Evolutionary conservation across 352 stramenopile species (phyloP), one percentile per base, ranked within the genome.

Genomic region (Phytophthora boehmeriae): DNA sequence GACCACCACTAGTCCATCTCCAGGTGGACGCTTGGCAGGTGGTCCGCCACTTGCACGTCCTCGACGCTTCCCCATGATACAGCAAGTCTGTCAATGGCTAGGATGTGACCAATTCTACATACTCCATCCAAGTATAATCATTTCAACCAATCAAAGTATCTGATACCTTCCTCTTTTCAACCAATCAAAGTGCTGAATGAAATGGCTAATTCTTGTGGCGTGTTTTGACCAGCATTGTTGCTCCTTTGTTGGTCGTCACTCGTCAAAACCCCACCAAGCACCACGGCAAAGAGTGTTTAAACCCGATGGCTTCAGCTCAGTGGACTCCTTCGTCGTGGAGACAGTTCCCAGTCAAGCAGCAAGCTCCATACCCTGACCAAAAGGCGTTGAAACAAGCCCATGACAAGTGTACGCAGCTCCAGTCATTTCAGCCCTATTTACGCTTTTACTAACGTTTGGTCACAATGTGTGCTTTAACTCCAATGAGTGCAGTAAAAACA

Each of bases 311-410:
- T 36, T 44, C 44, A 11, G 10, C 38, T 5, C 51, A 44, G 23
- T 95, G 86, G 83, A 78, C 75, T 19, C 84, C 83, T 6, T 75
- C 75, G 13, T 96, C 87, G 20, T 96, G 88, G 88, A 69, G 88
- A 25, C 47, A 76, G 25, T 81, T 92, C 49, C 87, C 88, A 14
- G 80, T 75, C 59, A 93, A 96, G 69, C 87, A 96, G 55, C 87
- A 96, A 66, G 87, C 88, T 35, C 59, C 65, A 53, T 96, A 93
- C 57, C 75, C 74, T 20, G 83, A 96, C 50, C 34, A 51, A 27
- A 74, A 79, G 38, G 84, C 94, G 49, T 75, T 99, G 14, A 66
- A 77, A 19, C 67, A 70, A 30, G 81, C 86, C n/a, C 73, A 90
- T 39, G 56, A 78, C 62, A 92, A 92, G 66, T 55, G 83, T 95